Conservation (phyloP, 257 asterid genomes). For the Nicotiana tomentosiformis region DNA sequence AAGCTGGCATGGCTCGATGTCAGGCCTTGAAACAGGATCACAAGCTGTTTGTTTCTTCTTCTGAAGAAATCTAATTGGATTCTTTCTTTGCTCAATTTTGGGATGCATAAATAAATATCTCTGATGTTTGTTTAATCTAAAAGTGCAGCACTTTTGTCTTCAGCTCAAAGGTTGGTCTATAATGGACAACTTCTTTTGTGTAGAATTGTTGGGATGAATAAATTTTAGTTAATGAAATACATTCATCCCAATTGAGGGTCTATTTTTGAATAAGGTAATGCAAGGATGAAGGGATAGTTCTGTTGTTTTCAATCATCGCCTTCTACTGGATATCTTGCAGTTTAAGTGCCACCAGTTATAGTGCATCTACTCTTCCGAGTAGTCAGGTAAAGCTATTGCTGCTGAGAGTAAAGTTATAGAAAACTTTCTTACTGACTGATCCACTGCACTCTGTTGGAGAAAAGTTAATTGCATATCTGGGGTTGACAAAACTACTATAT, state of each 20-base stretch:
- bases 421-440: too few species aligned
- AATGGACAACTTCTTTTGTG: too few species aligned
- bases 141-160: not conserved
- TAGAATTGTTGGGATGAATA: not conserved
- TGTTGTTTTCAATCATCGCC: not conserved
- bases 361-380: slow-evolving; percentile 58
- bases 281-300: not conserved
- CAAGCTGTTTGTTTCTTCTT: slow-evolving; percentile 50
- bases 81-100: not conserved
- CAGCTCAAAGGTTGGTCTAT: not conserved
- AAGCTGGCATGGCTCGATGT: slow-evolving; percentile 54
- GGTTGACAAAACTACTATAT: too few species aligned
- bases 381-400: slow-evolving; percentile 55
- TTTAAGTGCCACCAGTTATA: not conserved
- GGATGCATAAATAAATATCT: not conserved
- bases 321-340: not conserved
- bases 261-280: not conserved
- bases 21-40: slow-evolving; percentile 70
- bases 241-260: not conserved
- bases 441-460: too few species aligned
- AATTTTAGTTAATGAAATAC: not conserved
- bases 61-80: not conserved
- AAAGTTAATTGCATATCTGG: too few species aligned
- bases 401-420: not conserved
- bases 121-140: not conserved